A percentile compares a stretch with the other conserved stretches of the same genome.
Evolutionary conservation across 1,284 basidiomycete species (phyloP).

Genomic region (Ustilago trichophora): DNA sequence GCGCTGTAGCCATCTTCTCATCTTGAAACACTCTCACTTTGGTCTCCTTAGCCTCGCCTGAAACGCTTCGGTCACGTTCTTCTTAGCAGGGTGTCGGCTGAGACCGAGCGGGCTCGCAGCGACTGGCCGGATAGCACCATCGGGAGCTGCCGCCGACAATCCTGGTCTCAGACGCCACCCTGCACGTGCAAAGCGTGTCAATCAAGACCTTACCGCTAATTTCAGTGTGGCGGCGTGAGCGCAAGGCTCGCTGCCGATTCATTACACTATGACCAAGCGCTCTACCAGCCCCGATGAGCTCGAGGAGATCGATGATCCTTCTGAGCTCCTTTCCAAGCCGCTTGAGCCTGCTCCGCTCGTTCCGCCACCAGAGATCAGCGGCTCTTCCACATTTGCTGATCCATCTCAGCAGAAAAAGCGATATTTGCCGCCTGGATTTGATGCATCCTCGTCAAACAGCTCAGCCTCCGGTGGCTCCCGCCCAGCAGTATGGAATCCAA

Average conservation of each 20-base stretch:
- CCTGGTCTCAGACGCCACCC: too few species aligned
- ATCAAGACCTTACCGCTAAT: too few species aligned
- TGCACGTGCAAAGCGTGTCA: too few species aligned
- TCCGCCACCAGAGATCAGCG: slow-evolving; percentile 1
- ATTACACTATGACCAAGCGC: slow-evolving; percentile 6
- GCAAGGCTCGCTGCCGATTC: background rate
- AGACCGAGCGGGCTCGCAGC: too few species aligned
- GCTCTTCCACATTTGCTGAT: background rate
- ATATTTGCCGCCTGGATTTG: slow-evolving; percentile 23
- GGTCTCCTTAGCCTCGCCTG: too few species aligned
- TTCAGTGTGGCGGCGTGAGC: too few species aligned
- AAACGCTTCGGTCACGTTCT: too few species aligned
- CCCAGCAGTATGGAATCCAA: slow-evolving; percentile 11
- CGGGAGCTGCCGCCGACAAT: too few species aligned
- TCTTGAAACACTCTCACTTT: too few species aligned
- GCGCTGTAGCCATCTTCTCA: too few species aligned
- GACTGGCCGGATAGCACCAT: too few species aligned
- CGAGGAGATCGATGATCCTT: slow-evolving; percentile 48
- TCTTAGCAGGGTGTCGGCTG: too few species aligned
- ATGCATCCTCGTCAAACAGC: background rate
- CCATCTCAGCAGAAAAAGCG: slow-evolving; percentile 9
- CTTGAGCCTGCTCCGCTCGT: slow-evolving; percentile 34
- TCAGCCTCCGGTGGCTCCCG: slow-evolving; percentile 4
- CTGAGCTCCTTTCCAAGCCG: slow-evolving; percentile 38
- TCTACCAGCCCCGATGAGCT: slow-evolving; percentile 14